Evolutionary conservation across 208 protist genomes (phyloP).

Genomic region (Trypanosoma scelopori): DNA sequence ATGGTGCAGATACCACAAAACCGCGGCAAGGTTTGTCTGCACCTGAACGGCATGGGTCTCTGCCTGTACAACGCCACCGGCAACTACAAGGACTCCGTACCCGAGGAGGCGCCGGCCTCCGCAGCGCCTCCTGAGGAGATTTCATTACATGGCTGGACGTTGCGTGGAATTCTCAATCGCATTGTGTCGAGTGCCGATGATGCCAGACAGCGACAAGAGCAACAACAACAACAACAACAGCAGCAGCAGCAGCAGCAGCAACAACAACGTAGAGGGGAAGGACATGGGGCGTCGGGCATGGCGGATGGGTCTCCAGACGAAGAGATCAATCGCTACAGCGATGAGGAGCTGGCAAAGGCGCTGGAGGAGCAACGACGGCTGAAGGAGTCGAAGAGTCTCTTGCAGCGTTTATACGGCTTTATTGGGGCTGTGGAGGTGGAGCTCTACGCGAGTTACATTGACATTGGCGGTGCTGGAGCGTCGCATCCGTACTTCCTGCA

Average conservation of each 20-base stretch:
- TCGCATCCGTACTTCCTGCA: slow-evolving; percentile 82
- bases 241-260: not conserved
- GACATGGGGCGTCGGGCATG: too few relatives aligned
- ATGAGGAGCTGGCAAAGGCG: not conserved
- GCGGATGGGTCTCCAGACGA: not conserved
- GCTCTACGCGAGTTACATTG: slow-evolving; percentile 61
- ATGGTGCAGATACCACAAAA: slow-evolving; percentile 55
- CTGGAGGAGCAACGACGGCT: slow-evolving; percentile 16
- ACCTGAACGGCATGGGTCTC: slow-evolving; percentile 82
- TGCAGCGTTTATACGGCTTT: slow-evolving; percentile 76
- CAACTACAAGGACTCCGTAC: slow-evolving; percentile 65
- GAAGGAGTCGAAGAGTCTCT: slow-evolving; percentile 27
- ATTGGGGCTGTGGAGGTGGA: slow-evolving; percentile 78
- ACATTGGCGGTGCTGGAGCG: slow-evolving; percentile 63
- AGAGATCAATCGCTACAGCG: not conserved
- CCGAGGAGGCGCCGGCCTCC: slow-evolving; percentile 8
- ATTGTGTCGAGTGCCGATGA: not conserved
- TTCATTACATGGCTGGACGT: not conserved
- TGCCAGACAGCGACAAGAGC: too few relatives aligned
- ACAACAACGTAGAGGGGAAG: not conserved
- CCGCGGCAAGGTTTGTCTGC: slow-evolving; percentile 63
- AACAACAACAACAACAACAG: not conserved
- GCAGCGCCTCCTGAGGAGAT: slow-evolving; percentile 1
- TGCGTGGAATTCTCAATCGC: slow-evolving; percentile 5
- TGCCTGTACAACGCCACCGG: slow-evolving; percentile 85